Evolutionary conservation across 768 basidiomycete genomes (phyloP), one percentile per base, ranked within the genome.

Genomic region (Lactarius sp.): DNA sequence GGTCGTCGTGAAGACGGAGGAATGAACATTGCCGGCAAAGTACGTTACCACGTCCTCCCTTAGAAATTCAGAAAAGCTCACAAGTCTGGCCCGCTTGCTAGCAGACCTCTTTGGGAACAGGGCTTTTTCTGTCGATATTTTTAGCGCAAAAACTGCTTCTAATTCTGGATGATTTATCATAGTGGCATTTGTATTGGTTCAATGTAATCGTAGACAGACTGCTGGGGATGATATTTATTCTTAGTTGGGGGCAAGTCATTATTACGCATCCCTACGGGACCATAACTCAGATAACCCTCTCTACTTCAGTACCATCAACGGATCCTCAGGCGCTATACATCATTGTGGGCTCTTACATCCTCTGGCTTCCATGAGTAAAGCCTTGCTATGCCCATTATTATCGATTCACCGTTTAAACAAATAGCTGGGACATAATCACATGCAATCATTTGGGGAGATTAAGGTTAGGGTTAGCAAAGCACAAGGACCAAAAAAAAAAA

Each of bases 381-480:
- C 36, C 10, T 37, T 37, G 10, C 10, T 37, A 37, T 37, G 36
- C 10, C 10, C 36, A 37, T 37, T 37, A 7, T 37, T 1, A 10
- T 37, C 27, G 27, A 27, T 27, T 27, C 2, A 37, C 36, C 6
- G 5, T 37, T 1, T 27, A 27, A 27, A 27, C 22, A 27, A 27
- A 27, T 27, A 27, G 22, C 22, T 27, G n/a, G n/a, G 36, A 37
- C 10, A 37, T 7, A 37, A 37, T 37, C 10, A 37, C 36, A 37
- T 27, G 27, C 27, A 27, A 27, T 3, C 2, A 3, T 27, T 3
- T 27, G 27, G 27, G 22, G 27, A 27, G 27, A 27, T 3, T 41
- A 55, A 12, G 62, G 62, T 63, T 63, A 63, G 57, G 62, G 62
- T 63, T 63, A 63, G 52, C 1, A 18, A 22, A 18, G 0, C 2